These are phyloP conservation scores for Peltaster fructicola DNA, from an alignment of 2,329 filamentous ascomycete species.

Conservation along the genomic window DNA sequence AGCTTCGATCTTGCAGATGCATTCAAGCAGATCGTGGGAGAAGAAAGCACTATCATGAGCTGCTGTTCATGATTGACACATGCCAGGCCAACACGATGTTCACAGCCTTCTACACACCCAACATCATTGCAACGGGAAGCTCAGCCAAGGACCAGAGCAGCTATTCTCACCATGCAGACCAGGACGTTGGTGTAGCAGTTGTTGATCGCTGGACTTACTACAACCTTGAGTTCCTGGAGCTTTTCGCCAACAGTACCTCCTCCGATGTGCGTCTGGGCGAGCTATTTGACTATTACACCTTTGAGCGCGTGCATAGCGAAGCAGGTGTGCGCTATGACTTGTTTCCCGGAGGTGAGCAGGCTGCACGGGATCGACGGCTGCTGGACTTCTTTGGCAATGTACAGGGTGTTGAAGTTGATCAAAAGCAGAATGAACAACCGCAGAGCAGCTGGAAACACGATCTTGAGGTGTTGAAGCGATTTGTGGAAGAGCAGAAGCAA, in stretches of 20 bases:
- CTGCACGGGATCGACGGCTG: conserved; percentile 60
- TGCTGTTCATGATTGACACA: conserved; percentile 99
- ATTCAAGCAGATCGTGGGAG: conserved; percentile 99
- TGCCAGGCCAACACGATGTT: conserved; percentile 99
- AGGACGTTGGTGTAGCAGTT: conserved; percentile 91
- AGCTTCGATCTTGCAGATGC: conserved; percentile 92
- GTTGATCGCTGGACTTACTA: conserved; percentile 99
- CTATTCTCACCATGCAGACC: conserved; percentile 95
- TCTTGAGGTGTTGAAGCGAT: conserved; percentile 49
- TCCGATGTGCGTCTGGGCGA: conserved; percentile 84
- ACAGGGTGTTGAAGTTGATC: conserved; percentile 75
- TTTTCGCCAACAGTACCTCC: conserved; percentile 66
- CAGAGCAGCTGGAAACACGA: conserved; percentile 43
- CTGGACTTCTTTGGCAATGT: conserved; percentile 98
- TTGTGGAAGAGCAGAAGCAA: conserved; percentile 39
- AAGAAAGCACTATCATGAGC: conserved; percentile 97
- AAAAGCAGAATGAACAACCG: conserved; percentile 26
- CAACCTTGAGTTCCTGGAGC: conserved; percentile 91
- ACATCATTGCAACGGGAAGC: conserved; percentile 95
- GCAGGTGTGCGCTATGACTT: conserved; percentile 88
- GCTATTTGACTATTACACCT: conserved; percentile 90
- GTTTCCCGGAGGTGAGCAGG: conserved; percentile 69
- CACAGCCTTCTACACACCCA: conserved; percentile 91
- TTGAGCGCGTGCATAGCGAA: conserved; percentile 81
- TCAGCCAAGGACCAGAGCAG: conserved; percentile 90